Evolutionary conservation across 805 yeast genomes (phyloP).

Genomic region (Myxozyma vanderwaltii): DNA sequence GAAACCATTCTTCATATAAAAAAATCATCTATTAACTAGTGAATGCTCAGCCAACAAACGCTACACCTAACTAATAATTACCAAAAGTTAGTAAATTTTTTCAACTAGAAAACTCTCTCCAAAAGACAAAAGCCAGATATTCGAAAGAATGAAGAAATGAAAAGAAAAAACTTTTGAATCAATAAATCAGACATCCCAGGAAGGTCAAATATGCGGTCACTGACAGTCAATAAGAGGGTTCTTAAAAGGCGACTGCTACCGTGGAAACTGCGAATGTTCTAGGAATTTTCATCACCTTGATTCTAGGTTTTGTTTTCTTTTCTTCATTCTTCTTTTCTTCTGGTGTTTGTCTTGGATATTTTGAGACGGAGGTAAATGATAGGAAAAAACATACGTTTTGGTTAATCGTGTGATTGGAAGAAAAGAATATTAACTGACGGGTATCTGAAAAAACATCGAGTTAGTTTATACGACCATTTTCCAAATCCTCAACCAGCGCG

Average conservation of each 20-base stretch:
- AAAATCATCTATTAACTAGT: too few relatives aligned
- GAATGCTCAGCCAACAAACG: too few relatives aligned
- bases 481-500: too few relatives aligned
- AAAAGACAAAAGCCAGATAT: not conserved
- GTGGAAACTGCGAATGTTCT: constrained; percentile 36
- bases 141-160: not conserved
- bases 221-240: constrained; percentile 34
- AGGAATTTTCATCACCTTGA: constrained; percentile 31
- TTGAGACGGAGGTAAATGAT: not conserved
- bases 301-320: too few relatives aligned
- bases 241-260: constrained; percentile 35
- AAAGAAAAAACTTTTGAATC: not conserved
- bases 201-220: constrained; percentile 35
- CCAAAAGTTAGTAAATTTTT: not conserved
- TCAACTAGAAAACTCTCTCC: not conserved
- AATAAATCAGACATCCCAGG: constrained; percentile 35
- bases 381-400: not conserved
- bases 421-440: too few relatives aligned
- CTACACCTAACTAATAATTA: not conserved
- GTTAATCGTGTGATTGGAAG: too few relatives aligned
- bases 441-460: too few relatives aligned
- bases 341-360: not conserved
- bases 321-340: not conserved
- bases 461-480: too few relatives aligned
- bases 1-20: too few relatives aligned